These are phyloP conservation scores for Sporobolomyces pararoseus DNA, from an alignment of 768 basidiomycete genomes.

Conservation along the genomic window DNA sequence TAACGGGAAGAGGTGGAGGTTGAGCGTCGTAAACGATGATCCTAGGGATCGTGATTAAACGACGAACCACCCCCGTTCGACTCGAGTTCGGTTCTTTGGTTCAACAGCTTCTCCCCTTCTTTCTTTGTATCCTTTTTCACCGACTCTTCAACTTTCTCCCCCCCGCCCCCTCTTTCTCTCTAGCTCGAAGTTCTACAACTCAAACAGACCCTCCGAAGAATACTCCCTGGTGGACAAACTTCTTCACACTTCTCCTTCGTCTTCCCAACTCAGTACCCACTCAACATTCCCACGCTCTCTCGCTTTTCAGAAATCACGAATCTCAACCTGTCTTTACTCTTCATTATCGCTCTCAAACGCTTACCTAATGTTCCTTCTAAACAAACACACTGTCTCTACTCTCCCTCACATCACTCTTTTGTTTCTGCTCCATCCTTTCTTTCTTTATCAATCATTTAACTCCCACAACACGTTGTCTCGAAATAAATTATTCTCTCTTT, in stretches of 20 bases:
- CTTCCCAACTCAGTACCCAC: neutral
- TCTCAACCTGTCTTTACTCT: constrained; percentile 1
- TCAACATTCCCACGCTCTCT: too few relatives aligned
- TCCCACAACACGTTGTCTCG: neutral
- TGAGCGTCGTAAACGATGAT: constrained; percentile 41
- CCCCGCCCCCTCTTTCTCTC: neutral
- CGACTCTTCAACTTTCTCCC: neutral
- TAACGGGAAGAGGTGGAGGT: constrained; percentile 30
- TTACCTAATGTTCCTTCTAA: too few relatives aligned
- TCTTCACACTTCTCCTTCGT: neutral
- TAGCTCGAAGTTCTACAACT: too few relatives aligned
- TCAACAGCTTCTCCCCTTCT: neutral
- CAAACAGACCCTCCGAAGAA: too few relatives aligned
- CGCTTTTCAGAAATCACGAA: neutral
- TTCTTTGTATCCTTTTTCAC: too few relatives aligned
- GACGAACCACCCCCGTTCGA: too few relatives aligned
- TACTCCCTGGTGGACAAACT: too few relatives aligned
- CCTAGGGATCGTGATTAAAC: constrained; percentile 9
- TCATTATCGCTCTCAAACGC: too few relatives aligned
- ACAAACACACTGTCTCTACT: too few relatives aligned
- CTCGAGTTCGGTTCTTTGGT: neutral
- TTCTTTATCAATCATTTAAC: neutral
- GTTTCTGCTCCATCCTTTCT: neutral
- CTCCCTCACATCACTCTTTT: neutral
- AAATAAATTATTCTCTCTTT: neutral